Base-by-base conservation (phyloP, 257 asterid species). In the Plantago major region DNA sequence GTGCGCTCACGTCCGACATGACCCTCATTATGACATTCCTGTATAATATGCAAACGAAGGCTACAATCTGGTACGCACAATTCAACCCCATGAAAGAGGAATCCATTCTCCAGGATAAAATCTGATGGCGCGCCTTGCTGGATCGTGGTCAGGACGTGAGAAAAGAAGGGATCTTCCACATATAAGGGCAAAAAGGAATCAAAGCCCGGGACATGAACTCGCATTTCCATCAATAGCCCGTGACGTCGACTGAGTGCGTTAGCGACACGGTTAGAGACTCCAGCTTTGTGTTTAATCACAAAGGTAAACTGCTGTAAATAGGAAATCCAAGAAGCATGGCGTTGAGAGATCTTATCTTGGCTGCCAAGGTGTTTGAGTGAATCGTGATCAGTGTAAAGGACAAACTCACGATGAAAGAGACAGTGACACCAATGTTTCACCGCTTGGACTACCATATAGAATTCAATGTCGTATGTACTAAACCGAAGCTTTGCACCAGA, bases 1-100 rank as follows among this genome's bases (percentile, higher is more conserved):
- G 66, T 28, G 5, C 62, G 40, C 11, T 48, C 46, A 37, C 55
- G 22, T 4, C 75, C 69, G 3, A 53, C 43, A 30, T 65, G 69
- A 3, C 62, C 62, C n/a, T 22, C 61, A 4, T n/a, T 22, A 26
- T 65, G 70, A 0, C 53, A n/a, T n/a, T 65, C 64, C 2, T 7
- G 22, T 8, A 66, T 45, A 9, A 66, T 5, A 6, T n/a, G 1
- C 12, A 3, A 3, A 48, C 46, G 55, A 8, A 28, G 56, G 10
- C 38, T 46, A 5, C 69, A 26, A 6, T 26, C 55, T 9, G 66
- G 66, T 6, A 57, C 17, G 19, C 71, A 65, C 38, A 26, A 14
- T 1, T 14, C 7, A 30, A 3, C 4, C 37, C 53, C 8, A 3
- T 6, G 17, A 47, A 47, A 9, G 3, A 4, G 1, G 8, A 47